phyloP scores from a whole-genome alignment of 179 eudicot species.

The Spergularia azorica region DNA sequence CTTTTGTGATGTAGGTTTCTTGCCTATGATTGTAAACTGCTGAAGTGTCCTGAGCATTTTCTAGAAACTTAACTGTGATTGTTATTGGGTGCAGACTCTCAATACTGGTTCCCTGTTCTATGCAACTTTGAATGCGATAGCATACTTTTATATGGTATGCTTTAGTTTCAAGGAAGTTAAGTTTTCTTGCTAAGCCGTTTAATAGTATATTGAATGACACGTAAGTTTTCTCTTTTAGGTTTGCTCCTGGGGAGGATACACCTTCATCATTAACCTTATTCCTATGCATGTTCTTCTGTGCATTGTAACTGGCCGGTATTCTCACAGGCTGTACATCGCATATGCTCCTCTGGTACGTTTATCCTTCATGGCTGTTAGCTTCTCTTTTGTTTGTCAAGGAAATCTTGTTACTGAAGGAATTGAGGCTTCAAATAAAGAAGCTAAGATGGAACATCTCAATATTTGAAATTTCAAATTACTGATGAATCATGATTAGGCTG shows the following conservation, averaged over 20 bases:
- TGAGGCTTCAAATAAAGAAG: background rate
- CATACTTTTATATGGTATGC: slow-evolving; percentile 92
- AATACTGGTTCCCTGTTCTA: slow-evolving; percentile 91
- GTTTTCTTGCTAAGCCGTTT: slow-evolving; percentile 11
- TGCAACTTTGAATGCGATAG: slow-evolving; percentile 70
- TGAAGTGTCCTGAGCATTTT: background rate
- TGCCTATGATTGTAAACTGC: background rate
- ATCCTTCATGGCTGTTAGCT: background rate
- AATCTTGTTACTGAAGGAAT: background rate
- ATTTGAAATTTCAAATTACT: background rate
- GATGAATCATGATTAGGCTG: background rate
- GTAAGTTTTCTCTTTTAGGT: slow-evolving; percentile 45
- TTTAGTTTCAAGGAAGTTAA: slow-evolving; percentile 19
- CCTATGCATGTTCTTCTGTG: slow-evolving; percentile 93
- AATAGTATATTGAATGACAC: slow-evolving; percentile 10
- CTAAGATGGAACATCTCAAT: background rate
- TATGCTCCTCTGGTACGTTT: slow-evolving; percentile 94
- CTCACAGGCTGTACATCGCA: slow-evolving; percentile 87
- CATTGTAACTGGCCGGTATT: slow-evolving; percentile 90
- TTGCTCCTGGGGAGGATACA: slow-evolving; percentile 99
- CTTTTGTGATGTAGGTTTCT: background rate
- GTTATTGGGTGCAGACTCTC: slow-evolving; percentile 58
- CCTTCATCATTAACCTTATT: slow-evolving; percentile 90
- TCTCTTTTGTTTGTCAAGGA: background rate
- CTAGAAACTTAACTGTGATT: slow-evolving; percentile 18